Base-by-base conservation (phyloP, 768 basidiomycete species). In the Fistulinella prunicolor region DNA sequence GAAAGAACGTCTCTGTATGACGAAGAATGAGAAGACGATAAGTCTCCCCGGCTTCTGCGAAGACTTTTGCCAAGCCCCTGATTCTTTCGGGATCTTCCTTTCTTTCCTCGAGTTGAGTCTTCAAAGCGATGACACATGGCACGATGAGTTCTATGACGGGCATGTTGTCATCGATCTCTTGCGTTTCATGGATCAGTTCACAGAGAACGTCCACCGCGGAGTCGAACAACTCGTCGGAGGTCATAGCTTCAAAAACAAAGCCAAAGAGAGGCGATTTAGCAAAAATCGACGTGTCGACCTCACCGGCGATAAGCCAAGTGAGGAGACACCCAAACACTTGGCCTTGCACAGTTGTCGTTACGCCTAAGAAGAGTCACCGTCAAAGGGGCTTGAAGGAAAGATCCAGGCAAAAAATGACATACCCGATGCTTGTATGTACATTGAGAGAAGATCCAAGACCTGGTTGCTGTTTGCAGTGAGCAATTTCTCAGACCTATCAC, bases 41-140 rank as follows among this genome's bases (percentile, higher is more conserved):
- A 3, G 89, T 93, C 69, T 98, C 96, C 41, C 96, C 96, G 0
- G 96, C 94, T 70, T 99, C 96, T n/a, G 90, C 80, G 60, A 98
- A 92, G 48, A 99, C 82, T 45, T 91, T 85, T 42, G 94, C 89
- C 60, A 83, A 86, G 22, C 94, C 94, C 60, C 85, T 80, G 63
- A 97, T 85, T 65, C 82, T 85, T 37, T 99, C 96, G 2, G 87
- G 75, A 59, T 98, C 94, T 14, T 91, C 87, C 28, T 74, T 74
- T 42, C 76, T 71, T 32, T 76, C 75, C 16, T 73, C 66, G 35
- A 98, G 70, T 45, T 76, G 73, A 2, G 82, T 74, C 50, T 78
- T 81, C 23, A 99, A 70, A 9, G 76, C 80, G 47, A 95, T 85
- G 37, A 98, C 75, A n/a, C 82, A 78, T 1, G 93, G 93, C 1